Evolutionary conservation across 1,139 yeast species (phyloP).

Genomic region (Taiozyma sp.): DNA sequence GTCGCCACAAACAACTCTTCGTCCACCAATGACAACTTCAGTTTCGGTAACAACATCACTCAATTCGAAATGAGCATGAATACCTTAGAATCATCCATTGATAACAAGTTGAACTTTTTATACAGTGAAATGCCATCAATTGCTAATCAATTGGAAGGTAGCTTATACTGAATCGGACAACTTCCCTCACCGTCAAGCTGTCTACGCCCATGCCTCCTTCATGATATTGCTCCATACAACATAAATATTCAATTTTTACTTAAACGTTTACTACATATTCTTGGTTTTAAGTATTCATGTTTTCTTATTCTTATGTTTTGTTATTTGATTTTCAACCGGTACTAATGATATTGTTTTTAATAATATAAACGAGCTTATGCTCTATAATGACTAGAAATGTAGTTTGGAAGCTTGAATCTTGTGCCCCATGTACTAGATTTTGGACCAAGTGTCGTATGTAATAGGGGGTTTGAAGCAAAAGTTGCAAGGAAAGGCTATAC

Average conservation of each 20-base stretch:
- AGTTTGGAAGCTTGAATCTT: background rate
- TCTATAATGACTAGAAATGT: background rate
- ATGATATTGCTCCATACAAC: background rate
- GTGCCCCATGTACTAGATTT: background rate
- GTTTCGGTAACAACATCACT: background rate
- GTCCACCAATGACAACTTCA: background rate
- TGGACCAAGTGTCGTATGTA: background rate
- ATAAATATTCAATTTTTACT: background rate
- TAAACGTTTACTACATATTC: background rate
- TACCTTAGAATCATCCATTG: background rate
- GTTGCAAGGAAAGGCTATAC: background rate
- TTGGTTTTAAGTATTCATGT: background rate
- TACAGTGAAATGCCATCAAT: conserved; percentile 4
- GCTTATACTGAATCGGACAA: background rate
- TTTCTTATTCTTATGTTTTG: background rate
- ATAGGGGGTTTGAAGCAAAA: background rate
- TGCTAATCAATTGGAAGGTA: conserved; percentile 1
- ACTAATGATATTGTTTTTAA: background rate
- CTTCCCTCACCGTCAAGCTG: background rate
- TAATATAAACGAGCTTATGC: background rate
- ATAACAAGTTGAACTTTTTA: conserved; percentile 4
- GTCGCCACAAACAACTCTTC: background rate
- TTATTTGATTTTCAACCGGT: background rate
- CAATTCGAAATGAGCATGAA: background rate
- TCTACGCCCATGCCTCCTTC: background rate